Conservation (phyloP, 2,329 filamentous ascomycete species). For the Phyllosticta paracitricarpa region DNA sequence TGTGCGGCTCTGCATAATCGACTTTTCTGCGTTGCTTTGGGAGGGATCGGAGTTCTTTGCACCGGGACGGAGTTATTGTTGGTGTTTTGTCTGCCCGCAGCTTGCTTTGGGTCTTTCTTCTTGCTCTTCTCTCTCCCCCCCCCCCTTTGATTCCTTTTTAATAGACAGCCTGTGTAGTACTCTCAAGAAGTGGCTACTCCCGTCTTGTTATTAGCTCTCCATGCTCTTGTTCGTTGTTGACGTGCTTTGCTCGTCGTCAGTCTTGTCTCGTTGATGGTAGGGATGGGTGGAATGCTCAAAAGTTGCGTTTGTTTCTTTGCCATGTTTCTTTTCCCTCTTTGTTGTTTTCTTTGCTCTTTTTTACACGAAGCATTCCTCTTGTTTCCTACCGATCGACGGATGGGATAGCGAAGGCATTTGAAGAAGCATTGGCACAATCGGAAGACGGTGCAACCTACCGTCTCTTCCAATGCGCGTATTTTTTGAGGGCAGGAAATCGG, state of each 20-base stretch:
- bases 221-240: neutral
- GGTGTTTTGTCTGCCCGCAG: neutral
- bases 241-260: neutral
- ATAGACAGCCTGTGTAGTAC: constrained; percentile 8
- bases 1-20: neutral
- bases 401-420: no score
- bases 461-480: no score
- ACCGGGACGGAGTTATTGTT: constrained; percentile 4
- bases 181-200: constrained; percentile 2
- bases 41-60: constrained; percentile 7
- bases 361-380: no score
- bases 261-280: neutral
- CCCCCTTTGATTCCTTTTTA: constrained; percentile 1
- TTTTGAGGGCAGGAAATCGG: no score
- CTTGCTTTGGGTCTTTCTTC: neutral
- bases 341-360: neutral
- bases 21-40: constrained; percentile 2
- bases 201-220: neutral
- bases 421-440: no score
- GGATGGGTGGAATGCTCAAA: constrained; percentile 1
- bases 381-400: no score
- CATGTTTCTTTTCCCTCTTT: neutral
- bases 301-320: constrained; percentile 4
- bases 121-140: neutral
- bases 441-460: no score